Base-by-base conservation (phyloP, 192 early-diverging fungal species). In the Kickxella alabastrina region DNA sequence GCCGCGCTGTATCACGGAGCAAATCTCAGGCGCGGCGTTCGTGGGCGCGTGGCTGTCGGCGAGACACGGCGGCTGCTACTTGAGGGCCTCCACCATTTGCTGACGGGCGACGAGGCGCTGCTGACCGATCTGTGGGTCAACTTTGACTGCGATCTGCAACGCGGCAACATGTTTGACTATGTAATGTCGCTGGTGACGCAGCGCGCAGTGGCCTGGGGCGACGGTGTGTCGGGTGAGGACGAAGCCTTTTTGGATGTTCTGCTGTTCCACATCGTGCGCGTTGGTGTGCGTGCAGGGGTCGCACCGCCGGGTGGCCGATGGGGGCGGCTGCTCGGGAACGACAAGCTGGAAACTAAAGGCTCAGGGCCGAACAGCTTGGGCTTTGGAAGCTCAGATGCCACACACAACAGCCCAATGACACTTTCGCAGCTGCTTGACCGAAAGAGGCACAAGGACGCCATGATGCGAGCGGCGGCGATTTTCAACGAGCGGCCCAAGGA, bases 101-200 rank as follows among this genome's bases (percentile, higher is more conserved):
- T 91, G 50, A 85, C 82, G 22, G 68, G 89, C 43, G 80, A 83
- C 35, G 83, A 90, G 13, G 80, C 82, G 1, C 86, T 94, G 42
- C 78, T 91, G 66, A 79, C 83, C 0, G 93, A 97, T 51, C 76
- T 99, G 28, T 99, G 92, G 85, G 82, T 93, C 45, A 92, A 94
- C 65, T 96, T 90, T 64, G 97, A 99, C 66, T 90, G 91, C 48
- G 88, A 93, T 53, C 48, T 89, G 54, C 76, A 85, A 29, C 82
- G 84, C 35, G 83, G 84, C 36, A 87, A 96, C 67, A 74, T 97
- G 43, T 97, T 90, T 81, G 91, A 95, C 57, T 69, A 69, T 51
- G 35, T 69, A 22, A 53, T 65, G 10, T 55, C 65, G 29, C 62
- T 73, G 52, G 24, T 72, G 17, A 52, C 68, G 7, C 67, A 58